Percentiles rank a stretch among this genome's conserved stretches.
Evolutionary conservation across 805 yeast species (phyloP).

Genomic region (Jamesozyma lodderae): DNA sequence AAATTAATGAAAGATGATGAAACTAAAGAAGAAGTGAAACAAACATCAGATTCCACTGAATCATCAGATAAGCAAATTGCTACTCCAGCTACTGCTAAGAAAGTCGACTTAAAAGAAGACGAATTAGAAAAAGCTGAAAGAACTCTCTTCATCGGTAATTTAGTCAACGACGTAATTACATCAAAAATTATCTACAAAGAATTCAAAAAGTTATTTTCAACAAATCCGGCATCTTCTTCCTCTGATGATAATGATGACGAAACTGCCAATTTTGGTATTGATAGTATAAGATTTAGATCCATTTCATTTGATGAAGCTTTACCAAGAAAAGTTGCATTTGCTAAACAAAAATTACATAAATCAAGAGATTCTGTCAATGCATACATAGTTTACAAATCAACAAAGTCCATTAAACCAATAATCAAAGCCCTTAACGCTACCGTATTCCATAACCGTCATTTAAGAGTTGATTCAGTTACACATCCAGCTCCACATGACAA

Average conservation of each 20-base stretch:
- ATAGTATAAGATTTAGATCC: constrained; percentile 83
- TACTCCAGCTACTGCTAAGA: constrained; percentile 25
- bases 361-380: constrained; percentile 79
- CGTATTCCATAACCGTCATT: constrained; percentile 61
- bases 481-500: constrained; percentile 84
- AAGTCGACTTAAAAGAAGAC: constrained; percentile 52
- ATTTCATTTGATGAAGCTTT: constrained; percentile 79
- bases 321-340: constrained; percentile 88
- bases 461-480: constrained; percentile 87
- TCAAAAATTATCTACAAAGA: constrained; percentile 50
- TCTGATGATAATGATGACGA: constrained; percentile 10
- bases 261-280: constrained; percentile 33
- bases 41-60: neutral
- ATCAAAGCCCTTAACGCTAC: constrained; percentile 51
- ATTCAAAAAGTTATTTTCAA: constrained; percentile 54
- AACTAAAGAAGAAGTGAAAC: constrained; percentile 5
- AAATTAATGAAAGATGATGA: constrained; percentile 38
- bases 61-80: constrained; percentile 17
- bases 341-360: constrained; percentile 66
- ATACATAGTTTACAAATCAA: constrained; percentile 67
- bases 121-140: constrained; percentile 77
- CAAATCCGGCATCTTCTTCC: constrained; percentile 8
- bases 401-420: constrained; percentile 32
- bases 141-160: constrained; percentile 84
- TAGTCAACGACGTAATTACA: constrained; percentile 55